Percentiles rank a stretch among this genome's conserved stretches.
These are phyloP conservation scores for Westerdykella ornata DNA, from an alignment of 2,329 filamentous ascomycete genomes.

Conservation along the genomic window DNA sequence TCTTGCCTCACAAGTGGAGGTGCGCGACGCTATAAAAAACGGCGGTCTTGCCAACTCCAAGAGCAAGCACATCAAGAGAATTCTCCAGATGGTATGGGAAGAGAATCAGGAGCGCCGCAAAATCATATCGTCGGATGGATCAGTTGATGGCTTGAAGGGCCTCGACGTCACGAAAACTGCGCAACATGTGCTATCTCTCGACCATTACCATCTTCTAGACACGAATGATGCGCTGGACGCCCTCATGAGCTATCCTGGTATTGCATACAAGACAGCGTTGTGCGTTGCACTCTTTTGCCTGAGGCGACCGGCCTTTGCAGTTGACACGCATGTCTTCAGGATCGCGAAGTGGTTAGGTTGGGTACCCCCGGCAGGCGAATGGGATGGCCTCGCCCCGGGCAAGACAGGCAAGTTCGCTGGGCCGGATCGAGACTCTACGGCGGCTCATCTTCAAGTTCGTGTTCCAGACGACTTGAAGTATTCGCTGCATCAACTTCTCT, in stretches of 20 bases:
- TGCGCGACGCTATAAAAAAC: conserved; percentile 62
- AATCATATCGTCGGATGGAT: conserved; percentile 33
- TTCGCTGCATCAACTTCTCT: conserved; percentile 55
- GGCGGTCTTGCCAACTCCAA: conserved; percentile 68
- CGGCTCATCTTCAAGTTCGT: conserved; percentile 54
- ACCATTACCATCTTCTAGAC: conserved; percentile 52
- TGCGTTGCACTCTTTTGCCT: conserved; percentile 61
- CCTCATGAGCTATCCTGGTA: conserved; percentile 54
- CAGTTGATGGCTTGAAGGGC: conserved; percentile 45
- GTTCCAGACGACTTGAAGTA: conserved; percentile 60
- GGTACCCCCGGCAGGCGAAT: conserved; percentile 45
- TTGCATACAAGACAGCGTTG: conserved; percentile 60
- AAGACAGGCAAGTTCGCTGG: conserved; percentile 40
- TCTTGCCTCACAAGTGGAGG: conserved; percentile 50
- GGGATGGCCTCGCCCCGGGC: conserved; percentile 24
- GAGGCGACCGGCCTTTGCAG: conserved; percentile 56
- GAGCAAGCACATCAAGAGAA: conserved; percentile 64
- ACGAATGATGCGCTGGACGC: conserved; percentile 53
- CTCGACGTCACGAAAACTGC: conserved; percentile 53
- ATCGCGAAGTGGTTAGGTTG: conserved; percentile 57
- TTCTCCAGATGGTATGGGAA: conserved; percentile 64
- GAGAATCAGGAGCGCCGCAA: conserved; percentile 57
- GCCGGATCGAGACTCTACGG: conserved; percentile 48
- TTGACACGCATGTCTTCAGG: conserved; percentile 61
- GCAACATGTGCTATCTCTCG: conserved; percentile 56